A percentile compares a stretch with the other conserved stretches of the same genome.
These are phyloP conservation scores for Gamarada debralockiae DNA, from an alignment of 495 filamentous ascomycete species.

Conservation along the genomic window DNA sequence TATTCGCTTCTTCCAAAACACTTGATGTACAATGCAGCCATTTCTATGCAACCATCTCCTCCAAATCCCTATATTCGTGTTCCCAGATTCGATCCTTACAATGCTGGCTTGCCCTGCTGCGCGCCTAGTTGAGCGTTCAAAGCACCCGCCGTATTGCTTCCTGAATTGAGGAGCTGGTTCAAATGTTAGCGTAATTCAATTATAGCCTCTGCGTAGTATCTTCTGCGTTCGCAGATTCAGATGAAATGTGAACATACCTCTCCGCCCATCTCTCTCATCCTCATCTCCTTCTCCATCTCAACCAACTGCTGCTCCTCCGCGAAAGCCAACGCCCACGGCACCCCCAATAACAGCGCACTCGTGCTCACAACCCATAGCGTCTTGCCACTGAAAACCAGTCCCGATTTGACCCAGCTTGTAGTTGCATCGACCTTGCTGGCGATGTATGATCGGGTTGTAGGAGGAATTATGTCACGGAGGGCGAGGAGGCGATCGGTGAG, in stretches of 20 bases:
- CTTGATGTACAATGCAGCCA: slow-evolving; percentile 23
- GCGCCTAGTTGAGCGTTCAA: slow-evolving; percentile 23
- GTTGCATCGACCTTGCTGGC: slow-evolving; percentile 52
- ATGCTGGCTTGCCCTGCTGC: slow-evolving; percentile 22
- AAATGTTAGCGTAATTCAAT: neutral
- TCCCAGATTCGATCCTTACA: slow-evolving; percentile 17
- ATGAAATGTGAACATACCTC: slow-evolving; percentile 24
- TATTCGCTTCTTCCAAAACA: slow-evolving; percentile 17
- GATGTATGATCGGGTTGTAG: slow-evolving; percentile 70
- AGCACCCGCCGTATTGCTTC: slow-evolving; percentile 7
- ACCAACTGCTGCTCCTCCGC: slow-evolving; percentile 92
- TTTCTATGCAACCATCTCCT: slow-evolving; percentile 4
- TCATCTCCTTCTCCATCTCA: slow-evolving; percentile 96
- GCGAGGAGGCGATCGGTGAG: slow-evolving; percentile 78
- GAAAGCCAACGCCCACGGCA: slow-evolving; percentile 89
- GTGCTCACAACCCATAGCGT: slow-evolving; percentile 84
- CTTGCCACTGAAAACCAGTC: slow-evolving; percentile 70
- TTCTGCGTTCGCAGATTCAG: neutral
- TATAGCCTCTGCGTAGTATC: too few relatives aligned
- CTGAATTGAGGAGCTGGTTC: slow-evolving; percentile 16
- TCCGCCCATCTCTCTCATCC: slow-evolving; percentile 74
- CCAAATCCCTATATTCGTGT: neutral
- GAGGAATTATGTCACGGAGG: slow-evolving; percentile 88
- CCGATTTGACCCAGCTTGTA: slow-evolving; percentile 55
- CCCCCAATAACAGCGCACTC: slow-evolving; percentile 80